phyloP scores from a whole-genome alignment of 352 stramenopile genomes.

The Globisporangium viniferum region DNA sequence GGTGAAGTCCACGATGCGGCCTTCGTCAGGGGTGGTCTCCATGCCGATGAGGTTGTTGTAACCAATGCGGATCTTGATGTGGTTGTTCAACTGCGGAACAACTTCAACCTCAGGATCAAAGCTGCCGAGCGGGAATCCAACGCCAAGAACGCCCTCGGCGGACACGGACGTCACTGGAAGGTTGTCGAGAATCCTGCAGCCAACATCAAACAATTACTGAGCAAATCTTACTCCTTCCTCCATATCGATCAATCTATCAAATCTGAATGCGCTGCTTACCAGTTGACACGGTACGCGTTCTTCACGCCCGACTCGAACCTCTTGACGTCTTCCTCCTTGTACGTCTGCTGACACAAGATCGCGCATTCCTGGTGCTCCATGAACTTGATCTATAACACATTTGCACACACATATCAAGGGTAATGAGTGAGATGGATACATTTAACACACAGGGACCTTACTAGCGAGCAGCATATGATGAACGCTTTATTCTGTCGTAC shows the following conservation, averaged over 20 bases:
- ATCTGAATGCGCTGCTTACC: constrained; percentile 27
- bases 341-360: constrained; percentile 74
- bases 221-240: constrained; percentile 6
- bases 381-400: constrained; percentile 74
- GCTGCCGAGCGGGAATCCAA: constrained; percentile 87
- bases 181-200: constrained; percentile 97
- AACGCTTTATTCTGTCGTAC: constrained; percentile 14
- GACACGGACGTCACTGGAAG: constrained; percentile 87
- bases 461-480: not conserved
- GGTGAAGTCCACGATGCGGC: constrained; percentile 98
- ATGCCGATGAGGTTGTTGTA: constrained; percentile 93
- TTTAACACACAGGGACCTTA: not conserved
- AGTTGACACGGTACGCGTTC: constrained; percentile 98
- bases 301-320: constrained; percentile 94
- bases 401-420: not conserved
- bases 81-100: constrained; percentile 96
- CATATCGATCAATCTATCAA: not conserved
- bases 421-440: constrained; percentile 1
- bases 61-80: constrained; percentile 98
- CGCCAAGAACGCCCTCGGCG: constrained; percentile 56
- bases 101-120: constrained; percentile 91
- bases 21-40: constrained; percentile 66
- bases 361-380: constrained; percentile 68
- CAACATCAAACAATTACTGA: not conserved
- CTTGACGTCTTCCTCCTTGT: constrained; percentile 91